Evolutionary conservation across 2,329 filamentous ascomycete species (phyloP), one percentile per base, ranked within the genome.

Genomic region (Stachybotrys chlorohalonatus): DNA sequence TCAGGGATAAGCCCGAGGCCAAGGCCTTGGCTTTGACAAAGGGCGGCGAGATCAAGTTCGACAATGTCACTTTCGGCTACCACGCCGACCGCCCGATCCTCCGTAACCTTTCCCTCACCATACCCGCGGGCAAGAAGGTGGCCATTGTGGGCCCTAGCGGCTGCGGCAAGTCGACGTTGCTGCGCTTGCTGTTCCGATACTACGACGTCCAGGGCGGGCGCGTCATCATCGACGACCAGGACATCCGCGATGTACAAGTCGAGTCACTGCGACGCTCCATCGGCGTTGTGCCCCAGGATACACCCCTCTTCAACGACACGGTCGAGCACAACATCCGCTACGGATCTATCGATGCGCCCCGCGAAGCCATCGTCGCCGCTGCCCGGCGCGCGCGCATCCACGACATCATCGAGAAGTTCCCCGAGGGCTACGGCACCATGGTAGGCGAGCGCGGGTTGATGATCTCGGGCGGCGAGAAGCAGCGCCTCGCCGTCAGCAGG

Each of bases 271-370:
- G 94, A 7, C 83, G 83, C 59, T 82, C 88, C 2, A 97, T 99
- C 59, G 94, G 94, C 24, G 93, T 99, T 15, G 94, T 99, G 1
- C 94, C 94, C 0, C 95, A 99, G 68, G 94, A 99, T 63, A 97
- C 94, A 0, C 92, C 94, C 0, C 78, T 99, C 1, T 99, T 99
- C 77, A 99, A 99, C 69, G 91, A 96, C 66, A 94, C 91, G 0
- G 93, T 99, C 56, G 87, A 89, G 66, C 90, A 96, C 70, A 99
- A 99, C 68, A 96, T 99, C 64, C 87, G 85, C 58, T 99, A 99
- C 68, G 94, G 94, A 52, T 83, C 88, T 60, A 81, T 97, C 59
- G 82, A 84, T 50, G 92, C 93, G 0, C 79, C 85, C 0, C 76
- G 80, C 9, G 89, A 90, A 36, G 78, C 86, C 55, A 87, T 99